Conservation (phyloP, 179 eudicot genomes). For the Corrigiola litoralis region DNA sequence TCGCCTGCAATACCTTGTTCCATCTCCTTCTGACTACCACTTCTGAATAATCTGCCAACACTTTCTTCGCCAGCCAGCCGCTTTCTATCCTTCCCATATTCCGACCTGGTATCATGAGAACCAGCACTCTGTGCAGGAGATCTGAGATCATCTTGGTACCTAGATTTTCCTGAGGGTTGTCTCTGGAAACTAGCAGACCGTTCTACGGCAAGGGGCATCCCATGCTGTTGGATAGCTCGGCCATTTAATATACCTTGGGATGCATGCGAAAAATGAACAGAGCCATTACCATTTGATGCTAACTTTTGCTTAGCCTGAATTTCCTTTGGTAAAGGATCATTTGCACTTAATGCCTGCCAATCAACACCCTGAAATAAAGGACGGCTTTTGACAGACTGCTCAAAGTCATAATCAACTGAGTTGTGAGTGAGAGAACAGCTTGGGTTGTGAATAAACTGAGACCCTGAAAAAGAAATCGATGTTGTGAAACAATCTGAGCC, state of each 20-base stretch:
- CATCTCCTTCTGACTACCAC: conserved; percentile 40
- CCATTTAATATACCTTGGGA: conserved; percentile 47
- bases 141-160: conserved; percentile 38
- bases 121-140: conserved; percentile 63
- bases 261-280: conserved; percentile 45
- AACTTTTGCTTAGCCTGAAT: conserved; percentile 30
- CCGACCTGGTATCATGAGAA: conserved; percentile 59
- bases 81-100: conserved; percentile 47
- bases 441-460: conserved; percentile 73
- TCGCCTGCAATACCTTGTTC: conserved; percentile 41
- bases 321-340: conserved; percentile 55
- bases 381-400: conserved; percentile 79
- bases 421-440: conserved; percentile 82
- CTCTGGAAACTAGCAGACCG: conserved; percentile 57
- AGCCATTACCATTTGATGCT: conserved; percentile 46
- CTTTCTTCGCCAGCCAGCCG: conserved; percentile 44
- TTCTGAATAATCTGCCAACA: conserved; percentile 41
- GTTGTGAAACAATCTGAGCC: conserved; percentile 85
- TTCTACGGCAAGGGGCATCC: conserved; percentile 35
- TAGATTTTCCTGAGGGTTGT: conserved; percentile 44
- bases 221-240: conserved; percentile 45
- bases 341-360: conserved; percentile 64
- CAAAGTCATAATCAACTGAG: conserved; percentile 59
- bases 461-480: conserved; percentile 88
- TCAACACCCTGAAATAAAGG: conserved; percentile 85